These are phyloP conservation scores for Bruguiera hainesii DNA, from an alignment of 441 rosid genomes.

Conservation along the genomic window DNA sequence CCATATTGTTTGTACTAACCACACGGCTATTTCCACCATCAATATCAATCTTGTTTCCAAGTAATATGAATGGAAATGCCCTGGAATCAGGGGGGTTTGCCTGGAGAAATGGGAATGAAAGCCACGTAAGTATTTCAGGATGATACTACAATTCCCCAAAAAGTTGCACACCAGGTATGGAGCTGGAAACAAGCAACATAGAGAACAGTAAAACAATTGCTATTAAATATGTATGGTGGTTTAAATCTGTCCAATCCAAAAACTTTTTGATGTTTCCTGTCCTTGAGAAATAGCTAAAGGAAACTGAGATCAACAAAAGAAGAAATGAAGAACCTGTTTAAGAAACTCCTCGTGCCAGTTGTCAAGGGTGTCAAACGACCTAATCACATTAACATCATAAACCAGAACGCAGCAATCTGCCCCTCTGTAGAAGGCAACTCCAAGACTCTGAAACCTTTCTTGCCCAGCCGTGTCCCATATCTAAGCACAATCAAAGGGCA, in stretches of 20 bases:
- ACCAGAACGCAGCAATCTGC: conserved; percentile 98
- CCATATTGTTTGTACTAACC: conserved; percentile 42
- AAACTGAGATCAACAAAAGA: background rate
- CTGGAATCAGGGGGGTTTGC: conserved; percentile 79
- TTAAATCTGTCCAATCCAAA: background rate
- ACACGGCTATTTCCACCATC: conserved; percentile 99
- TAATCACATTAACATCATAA: conserved; percentile 80
- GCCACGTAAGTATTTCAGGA: conserved; percentile 14
- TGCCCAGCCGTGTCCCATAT: conserved; percentile 99
- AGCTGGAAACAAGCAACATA: conserved; percentile 2
- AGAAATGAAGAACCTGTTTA: conserved; percentile 50
- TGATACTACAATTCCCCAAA: background rate
- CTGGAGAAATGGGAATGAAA: conserved; percentile 32
- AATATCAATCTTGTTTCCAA: conserved; percentile 95
- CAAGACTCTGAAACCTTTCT: conserved; percentile 95
- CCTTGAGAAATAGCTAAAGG: background rate
- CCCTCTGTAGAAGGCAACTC: conserved; percentile 93
- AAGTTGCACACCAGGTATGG: background rate
- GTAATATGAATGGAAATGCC: conserved; percentile 75
- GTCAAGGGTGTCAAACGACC: conserved; percentile 84
- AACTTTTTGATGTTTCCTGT: background rate
- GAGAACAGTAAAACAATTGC: background rate
- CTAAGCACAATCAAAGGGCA: conserved; percentile 26
- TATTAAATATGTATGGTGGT: background rate
- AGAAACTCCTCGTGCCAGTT: conserved; percentile 97